These are phyloP conservation scores for Pelargonium australe DNA, from an alignment of 441 rosid genomes.

Conservation along the genomic window DNA sequence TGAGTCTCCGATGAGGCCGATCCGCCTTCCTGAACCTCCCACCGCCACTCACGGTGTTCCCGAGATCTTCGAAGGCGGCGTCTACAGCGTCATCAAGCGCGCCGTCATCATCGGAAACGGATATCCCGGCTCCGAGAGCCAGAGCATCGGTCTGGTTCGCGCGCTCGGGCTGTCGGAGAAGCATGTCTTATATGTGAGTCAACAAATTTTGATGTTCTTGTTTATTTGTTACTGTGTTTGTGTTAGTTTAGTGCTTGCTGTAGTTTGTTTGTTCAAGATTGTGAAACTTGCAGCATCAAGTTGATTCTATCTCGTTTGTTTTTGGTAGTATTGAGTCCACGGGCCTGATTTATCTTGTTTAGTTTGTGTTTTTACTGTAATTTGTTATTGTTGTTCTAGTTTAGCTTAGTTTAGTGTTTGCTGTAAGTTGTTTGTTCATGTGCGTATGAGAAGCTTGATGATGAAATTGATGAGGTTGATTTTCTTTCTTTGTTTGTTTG, in stretches of 20 bases:
- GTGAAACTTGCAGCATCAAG: neutral
- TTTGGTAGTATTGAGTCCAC: neutral
- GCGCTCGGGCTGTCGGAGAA: constrained; percentile 66
- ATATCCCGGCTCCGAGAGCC: constrained; percentile 66
- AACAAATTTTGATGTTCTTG: neutral
- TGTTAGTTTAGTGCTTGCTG: neutral
- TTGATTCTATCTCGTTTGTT: neutral
- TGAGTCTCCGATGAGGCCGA: constrained; percentile 15
- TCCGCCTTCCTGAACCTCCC: constrained; percentile 30
- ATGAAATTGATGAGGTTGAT: neutral
- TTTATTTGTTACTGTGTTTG: no score
- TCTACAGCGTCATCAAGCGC: constrained; percentile 32
- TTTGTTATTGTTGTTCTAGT: neutral
- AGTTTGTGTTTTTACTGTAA: neutral
- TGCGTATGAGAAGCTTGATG: neutral
- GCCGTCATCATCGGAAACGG: constrained; percentile 59
- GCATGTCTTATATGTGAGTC: constrained; percentile 62
- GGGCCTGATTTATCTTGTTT: neutral
- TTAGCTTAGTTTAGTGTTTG: no score
- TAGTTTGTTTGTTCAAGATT: neutral
- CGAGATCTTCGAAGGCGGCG: constrained; percentile 21
- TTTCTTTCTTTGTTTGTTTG: no score
- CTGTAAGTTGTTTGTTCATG: no score
- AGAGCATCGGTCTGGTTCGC: constrained; percentile 58
- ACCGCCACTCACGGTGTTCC: constrained; percentile 16